Conservation (phyloP, 2,329 filamentous ascomycete species). For the Fusarium guadeloupense region DNA sequence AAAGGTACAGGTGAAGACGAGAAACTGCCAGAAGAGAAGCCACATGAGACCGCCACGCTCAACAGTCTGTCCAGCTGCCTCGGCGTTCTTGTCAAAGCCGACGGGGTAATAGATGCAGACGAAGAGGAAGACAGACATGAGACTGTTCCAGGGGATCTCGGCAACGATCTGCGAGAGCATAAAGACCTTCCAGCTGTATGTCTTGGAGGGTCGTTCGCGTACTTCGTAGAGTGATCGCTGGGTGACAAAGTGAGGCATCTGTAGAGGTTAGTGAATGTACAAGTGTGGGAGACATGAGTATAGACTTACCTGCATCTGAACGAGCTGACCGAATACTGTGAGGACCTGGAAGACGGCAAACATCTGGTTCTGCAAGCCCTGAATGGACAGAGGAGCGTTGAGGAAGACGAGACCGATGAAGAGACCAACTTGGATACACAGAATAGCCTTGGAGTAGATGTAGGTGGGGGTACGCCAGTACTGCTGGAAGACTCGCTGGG, state of each 20-base stretch:
- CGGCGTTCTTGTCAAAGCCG: constrained; percentile 76
- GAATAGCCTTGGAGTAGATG: constrained; percentile 81
- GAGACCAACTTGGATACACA: constrained; percentile 72
- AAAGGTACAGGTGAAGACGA: constrained; percentile 75
- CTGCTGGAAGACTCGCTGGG: constrained; percentile 82
- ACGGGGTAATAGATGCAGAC: constrained; percentile 88
- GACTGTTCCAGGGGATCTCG: constrained; percentile 84
- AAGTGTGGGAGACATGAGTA: fast-evolving
- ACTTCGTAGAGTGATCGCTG: constrained; percentile 86
- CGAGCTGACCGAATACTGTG: constrained; percentile 81
- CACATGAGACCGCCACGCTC: constrained; percentile 73
- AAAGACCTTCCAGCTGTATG: constrained; percentile 86
- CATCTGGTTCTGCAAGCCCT: constrained; percentile 88
- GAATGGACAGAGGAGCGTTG: constrained; percentile 73
- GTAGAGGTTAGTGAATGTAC: constrained; percentile 52
- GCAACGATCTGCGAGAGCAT: constrained; percentile 84
- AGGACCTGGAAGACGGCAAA: constrained; percentile 86
- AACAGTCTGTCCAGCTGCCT: constrained; percentile 32
- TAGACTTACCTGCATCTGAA: constrained; percentile 56
- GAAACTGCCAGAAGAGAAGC: constrained; percentile 71
- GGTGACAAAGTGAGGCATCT: constrained; percentile 86
- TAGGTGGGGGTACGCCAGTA: constrained; percentile 92
- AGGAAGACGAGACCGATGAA: constrained; percentile 88
- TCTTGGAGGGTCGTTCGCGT: constrained; percentile 83
- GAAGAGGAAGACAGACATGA: constrained; percentile 79